Evolutionary conservation across 768 basidiomycete genomes (phyloP), one percentile per base, ranked within the genome.

Genomic region (Cubamyces lactineus): DNA sequence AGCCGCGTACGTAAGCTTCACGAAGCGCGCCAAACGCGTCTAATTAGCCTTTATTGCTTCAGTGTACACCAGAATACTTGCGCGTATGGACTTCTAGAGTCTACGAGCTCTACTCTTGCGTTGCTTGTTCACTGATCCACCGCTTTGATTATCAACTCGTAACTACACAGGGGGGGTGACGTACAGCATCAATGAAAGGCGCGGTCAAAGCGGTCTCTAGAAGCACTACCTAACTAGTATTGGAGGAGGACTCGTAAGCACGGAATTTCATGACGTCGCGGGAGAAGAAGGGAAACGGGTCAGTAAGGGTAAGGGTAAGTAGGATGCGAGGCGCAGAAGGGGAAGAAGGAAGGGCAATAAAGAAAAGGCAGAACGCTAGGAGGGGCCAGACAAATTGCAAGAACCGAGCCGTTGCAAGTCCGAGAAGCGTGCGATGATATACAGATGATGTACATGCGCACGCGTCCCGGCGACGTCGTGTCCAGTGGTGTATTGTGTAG

Each of bases 371-470:
- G 26, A 40, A 57, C 19, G 11, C 34, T 11, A 34, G 34, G 5
- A 30, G 54, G 42, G 3, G 42, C 42, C 16, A 19, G 17, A 49
- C 17, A 11, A 26, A 49, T 40, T 24, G 40, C 46, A 57, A 57
- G 47, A 51, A 59, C 26, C 57, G 49, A 59, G 57, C 49, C 57
- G 41, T 43, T 21, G 41, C 19, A 45, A 45, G 57, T 51, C 48
- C 57, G 49, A 43, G 48, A 34, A 40, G 40, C 41, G 57, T 52
- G 57, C 49, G 47, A 28, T 59, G 57, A 59, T 52, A 59, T 59
- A 59, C 57, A 59, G 8, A 34, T 51, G 40, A 17, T 59, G 57
- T 59, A 59, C 53, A 59, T 49, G 49, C 57, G 50, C 57, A 51
- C 48, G 38, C 56, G n/a, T 48, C 41, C 49, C 57, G 41, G 57